phyloP scores from a whole-genome alignment of 371 early-diverging fungal genomes.

The Apophysomyces ossiformis region DNA sequence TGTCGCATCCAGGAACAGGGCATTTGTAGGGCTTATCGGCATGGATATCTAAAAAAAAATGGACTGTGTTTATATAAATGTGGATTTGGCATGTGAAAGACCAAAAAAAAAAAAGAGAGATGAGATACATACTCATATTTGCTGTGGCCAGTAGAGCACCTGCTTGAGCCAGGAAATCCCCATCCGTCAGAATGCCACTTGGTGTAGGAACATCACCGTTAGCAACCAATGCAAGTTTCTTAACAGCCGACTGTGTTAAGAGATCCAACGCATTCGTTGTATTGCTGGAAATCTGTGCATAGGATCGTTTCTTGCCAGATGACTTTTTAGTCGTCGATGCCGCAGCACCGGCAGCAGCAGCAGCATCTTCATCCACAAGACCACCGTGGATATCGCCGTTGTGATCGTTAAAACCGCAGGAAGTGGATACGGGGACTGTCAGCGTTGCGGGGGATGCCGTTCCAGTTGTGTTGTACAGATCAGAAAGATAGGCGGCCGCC shows the following conservation, averaged over 20 bases:
- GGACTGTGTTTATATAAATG: constrained; percentile 2
- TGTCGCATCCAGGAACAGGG: constrained; percentile 83
- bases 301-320: constrained; percentile 36
- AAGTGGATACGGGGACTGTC: not conserved
- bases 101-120: constrained; percentile 15
- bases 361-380: constrained; percentile 10
- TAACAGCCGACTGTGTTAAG: constrained; percentile 36
- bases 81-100: constrained; percentile 13
- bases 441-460: constrained; percentile 16
- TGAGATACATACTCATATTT: constrained; percentile 8
- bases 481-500: constrained; percentile 36
- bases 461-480: constrained; percentile 29
- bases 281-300: constrained; percentile 20
- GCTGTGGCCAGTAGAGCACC: constrained; percentile 43
- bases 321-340: constrained; percentile 12
- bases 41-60: constrained; percentile 19
- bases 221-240: constrained; percentile 37
- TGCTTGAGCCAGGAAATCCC: constrained; percentile 49
- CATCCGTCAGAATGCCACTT: constrained; percentile 32
- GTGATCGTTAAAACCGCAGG: not conserved
- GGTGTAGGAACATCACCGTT: constrained; percentile 28
- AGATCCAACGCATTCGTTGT: constrained; percentile 30
- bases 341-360: constrained; percentile 14
- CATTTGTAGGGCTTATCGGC: constrained; percentile 84
- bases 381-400: constrained; percentile 10